These are phyloP conservation scores for Yamadazyma atmosphaerica DNA, from an alignment of 1,139 yeast species.

Conservation along the genomic window DNA sequence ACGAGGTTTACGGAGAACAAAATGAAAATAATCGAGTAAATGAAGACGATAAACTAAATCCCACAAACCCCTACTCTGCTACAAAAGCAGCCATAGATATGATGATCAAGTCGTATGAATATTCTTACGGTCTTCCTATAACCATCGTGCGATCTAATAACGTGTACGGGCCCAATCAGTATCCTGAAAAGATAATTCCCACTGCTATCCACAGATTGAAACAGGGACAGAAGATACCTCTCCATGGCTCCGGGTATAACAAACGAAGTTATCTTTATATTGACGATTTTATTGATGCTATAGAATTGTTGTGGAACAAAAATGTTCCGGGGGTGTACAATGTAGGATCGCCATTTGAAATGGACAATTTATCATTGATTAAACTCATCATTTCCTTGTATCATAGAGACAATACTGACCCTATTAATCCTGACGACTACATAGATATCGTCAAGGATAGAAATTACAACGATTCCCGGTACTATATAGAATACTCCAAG, in stretches of 20 bases:
- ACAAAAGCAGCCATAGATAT: slow-evolving; percentile 59
- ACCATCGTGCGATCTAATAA: slow-evolving; percentile 53
- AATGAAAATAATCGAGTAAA: slow-evolving; percentile 24
- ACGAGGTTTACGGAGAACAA: slow-evolving; percentile 58
- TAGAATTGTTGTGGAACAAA: slow-evolving; percentile 31
- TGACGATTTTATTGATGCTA: slow-evolving; percentile 47
- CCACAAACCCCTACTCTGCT: slow-evolving; percentile 63
- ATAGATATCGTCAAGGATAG: slow-evolving; percentile 44
- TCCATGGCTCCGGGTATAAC: slow-evolving; percentile 53
- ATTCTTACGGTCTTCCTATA: slow-evolving; percentile 46
- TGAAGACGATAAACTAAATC: slow-evolving; percentile 41
- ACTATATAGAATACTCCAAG: slow-evolving; percentile 41
- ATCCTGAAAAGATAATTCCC: slow-evolving; percentile 59
- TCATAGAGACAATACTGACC: slow-evolving; percentile 4
- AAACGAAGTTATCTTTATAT: slow-evolving; percentile 50
- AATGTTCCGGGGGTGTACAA: slow-evolving; percentile 37
- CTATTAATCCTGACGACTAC: slow-evolving; percentile 18
- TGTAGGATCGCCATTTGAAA: slow-evolving; percentile 48
- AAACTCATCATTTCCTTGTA: slow-evolving; percentile 21
- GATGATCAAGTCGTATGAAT: slow-evolving; percentile 47
- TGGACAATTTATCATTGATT: slow-evolving; percentile 38
- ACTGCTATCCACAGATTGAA: slow-evolving; percentile 15
- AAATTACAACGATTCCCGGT: slow-evolving; percentile 51
- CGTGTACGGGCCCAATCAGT: slow-evolving; percentile 57
- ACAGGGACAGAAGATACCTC: slow-evolving; percentile 22